Base-by-base conservation (phyloP, 1,139 yeast species). In the Magnusiomyces clavatus region DNA sequence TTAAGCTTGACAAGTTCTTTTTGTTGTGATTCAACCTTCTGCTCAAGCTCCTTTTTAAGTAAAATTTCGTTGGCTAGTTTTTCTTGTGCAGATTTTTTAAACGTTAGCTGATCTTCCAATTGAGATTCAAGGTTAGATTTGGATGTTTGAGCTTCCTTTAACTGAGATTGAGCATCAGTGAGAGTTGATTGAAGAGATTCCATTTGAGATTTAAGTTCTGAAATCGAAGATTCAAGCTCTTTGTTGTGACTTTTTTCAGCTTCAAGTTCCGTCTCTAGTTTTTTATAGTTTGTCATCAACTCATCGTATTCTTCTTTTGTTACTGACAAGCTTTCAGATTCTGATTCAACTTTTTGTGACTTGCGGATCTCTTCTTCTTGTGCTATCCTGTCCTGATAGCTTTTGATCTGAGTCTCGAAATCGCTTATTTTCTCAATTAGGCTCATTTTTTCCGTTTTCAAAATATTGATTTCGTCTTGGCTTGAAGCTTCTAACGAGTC, bases 381-480 rank as follows among this genome's bases (percentile, higher is more conserved):
- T 14, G 40, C 31, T 20, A 35, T 17, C 8, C 24, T 31, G n/a
- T 45, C 16, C 19, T 31, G 13, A 19, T 14, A 16, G 44, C 29
- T 29, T 51, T 43, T n/a, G 29, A 31, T 8, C 24, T 46, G 31
- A n/a, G 14, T 46, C 3, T 35, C 17, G 12, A 16, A 17, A 34
- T 48, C 31, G 19, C 45, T n/a, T 41, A 41, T 39, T 35, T 40
- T 35, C 52, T 57, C 52, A 43, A 57, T 20, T 40, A 39, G 16
- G 11, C 50, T 36, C 31, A 42, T 54, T 37, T 29, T 43, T 43
- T 49, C 51, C 5, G 29, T 20, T 11, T 47, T 20, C 3, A 24
- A 29, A 20, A 44, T 20, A 17, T 38, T 24, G 12, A 40, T 14
- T 13, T 14, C 45, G 24, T 47, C 36, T 13, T 38, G 46, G 38